Evolutionary conservation across 225 moss, liverwort and hornwort genomes (phyloP), one percentile per base, ranked within the genome.

Genomic region (Lunularia cruciata): DNA sequence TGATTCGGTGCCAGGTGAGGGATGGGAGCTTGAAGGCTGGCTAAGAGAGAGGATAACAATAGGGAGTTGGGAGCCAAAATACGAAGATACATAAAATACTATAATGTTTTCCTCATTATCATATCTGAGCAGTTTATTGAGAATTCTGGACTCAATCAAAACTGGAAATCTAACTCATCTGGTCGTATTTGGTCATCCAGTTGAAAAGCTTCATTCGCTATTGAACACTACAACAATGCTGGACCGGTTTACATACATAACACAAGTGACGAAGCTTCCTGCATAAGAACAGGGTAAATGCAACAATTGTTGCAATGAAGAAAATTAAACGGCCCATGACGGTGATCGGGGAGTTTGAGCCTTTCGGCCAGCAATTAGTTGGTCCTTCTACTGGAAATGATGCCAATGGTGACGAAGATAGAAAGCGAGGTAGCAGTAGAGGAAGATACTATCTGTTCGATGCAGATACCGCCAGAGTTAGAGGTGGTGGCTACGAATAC

Each of bases 251-350:
- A n/a, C 23, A 7, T 38, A 12, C 12, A 61, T 23, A 39, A 61
- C 38, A 13, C 14, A 11, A 61, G 38, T 39, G 35, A 25, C 3
- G 37, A 37, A 34, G 34, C 6, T 35, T n/a, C 22, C 38, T 38
- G 20, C 23, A 4, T 11, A 34, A 36, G 38, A 19, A 22, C 15
- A 15, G 60, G 13, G 57, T 12, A 2, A 34, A 57, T 31, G 0
- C 2, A 63, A 31, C 28, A 46, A 19, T 32, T 8, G 36, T 35
- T 35, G 32, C n/a, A 57, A 90, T 94, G 93, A 82, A 74, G 67
- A 87, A 89, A 74, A 73, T 85, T 64, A 83, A 77, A 60, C 78
- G 91, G 69, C 78, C 94, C 0, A 72, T 94, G 80, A 87, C 83
- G 42, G 77, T 94, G 49, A 75, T 94, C n/a, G 83, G 80, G 8